These are phyloP conservation scores for Saturnispora halmiae DNA, from an alignment of 805 yeast species.

Conservation along the genomic window DNA sequence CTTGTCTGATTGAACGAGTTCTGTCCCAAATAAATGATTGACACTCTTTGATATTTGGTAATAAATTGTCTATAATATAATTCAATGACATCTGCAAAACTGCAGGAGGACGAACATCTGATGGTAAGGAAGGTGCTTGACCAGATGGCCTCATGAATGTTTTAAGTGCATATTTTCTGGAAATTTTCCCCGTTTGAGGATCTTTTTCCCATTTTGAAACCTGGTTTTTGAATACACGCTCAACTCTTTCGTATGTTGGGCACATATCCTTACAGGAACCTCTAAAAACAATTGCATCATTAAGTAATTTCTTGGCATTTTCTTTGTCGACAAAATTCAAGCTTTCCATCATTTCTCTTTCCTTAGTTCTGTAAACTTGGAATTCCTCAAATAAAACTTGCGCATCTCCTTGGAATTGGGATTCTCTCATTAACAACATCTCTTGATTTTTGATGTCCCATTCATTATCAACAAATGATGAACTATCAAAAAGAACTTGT, in stretches of 20 bases:
- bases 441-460: slow-evolving; percentile 78
- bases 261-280: slow-evolving; percentile 95
- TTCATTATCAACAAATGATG: slow-evolving; percentile 29
- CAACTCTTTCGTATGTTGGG: slow-evolving; percentile 83
- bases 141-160: slow-evolving; percentile 97
- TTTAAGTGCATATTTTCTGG: slow-evolving; percentile 61
- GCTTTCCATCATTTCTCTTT: slow-evolving; percentile 69
- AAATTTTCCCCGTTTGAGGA: slow-evolving; percentile 47
- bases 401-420: slow-evolving; percentile 37
- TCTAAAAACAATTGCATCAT: slow-evolving; percentile 76
- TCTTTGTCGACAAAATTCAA: slow-evolving; percentile 82
- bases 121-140: slow-evolving; percentile 94
- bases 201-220: slow-evolving; percentile 72
- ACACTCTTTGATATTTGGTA: slow-evolving; percentile 66
- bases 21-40: slow-evolving; percentile 96
- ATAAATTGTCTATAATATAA: slow-evolving; percentile 55
- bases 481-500: slow-evolving; percentile 30
- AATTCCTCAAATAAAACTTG: slow-evolving; percentile 70
- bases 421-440: slow-evolving; percentile 46
- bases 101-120: slow-evolving; percentile 92
- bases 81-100: slow-evolving; percentile 57
- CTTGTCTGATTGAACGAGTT: slow-evolving; percentile 93
- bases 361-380: slow-evolving; percentile 63
- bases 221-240: slow-evolving; percentile 81
- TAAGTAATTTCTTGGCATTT: slow-evolving; percentile 69